Conservation (phyloP, 768 basidiomycete genomes). For the Auriscalpium vulgare region DNA sequence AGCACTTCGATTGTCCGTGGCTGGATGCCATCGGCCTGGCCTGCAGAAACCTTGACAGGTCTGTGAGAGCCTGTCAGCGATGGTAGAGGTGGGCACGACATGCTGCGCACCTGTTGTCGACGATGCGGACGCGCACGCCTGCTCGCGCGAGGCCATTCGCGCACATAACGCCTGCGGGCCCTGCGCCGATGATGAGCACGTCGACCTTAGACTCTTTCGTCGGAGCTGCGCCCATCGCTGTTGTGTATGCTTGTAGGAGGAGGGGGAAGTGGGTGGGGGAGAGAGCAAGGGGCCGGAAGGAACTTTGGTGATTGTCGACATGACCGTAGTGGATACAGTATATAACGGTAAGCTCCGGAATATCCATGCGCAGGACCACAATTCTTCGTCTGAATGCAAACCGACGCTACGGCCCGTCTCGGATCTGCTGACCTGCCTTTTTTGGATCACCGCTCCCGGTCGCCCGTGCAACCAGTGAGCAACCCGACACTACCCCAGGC, state of each 20-base stretch:
- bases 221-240: too few species aligned
- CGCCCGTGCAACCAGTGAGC: too few species aligned
- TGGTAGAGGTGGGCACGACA: neutral
- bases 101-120: slow-evolving; percentile 43
- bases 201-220: slow-evolving; percentile 38
- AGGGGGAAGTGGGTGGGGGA: neutral
- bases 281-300: neutral
- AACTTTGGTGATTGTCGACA: neutral
- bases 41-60: slow-evolving; percentile 30
- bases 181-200: slow-evolving; percentile 57
- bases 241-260: neutral
- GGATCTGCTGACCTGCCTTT: too few species aligned
- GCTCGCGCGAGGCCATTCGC: slow-evolving; percentile 51
- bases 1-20: slow-evolving; percentile 47
- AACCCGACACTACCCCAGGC: too few species aligned
- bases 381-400: too few species aligned
- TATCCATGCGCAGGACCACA: too few species aligned
- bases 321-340: neutral
- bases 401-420: too few species aligned
- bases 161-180: slow-evolving; percentile 60
- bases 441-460: too few species aligned
- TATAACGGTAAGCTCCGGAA: too few species aligned
- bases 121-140: slow-evolving; percentile 49
- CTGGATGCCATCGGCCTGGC: slow-evolving; percentile 51
- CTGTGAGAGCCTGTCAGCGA: slow-evolving; percentile 17